These are phyloP conservation scores for Dryas integrifolia DNA, from an alignment of 331 rosid species.

Conservation along the genomic window DNA sequence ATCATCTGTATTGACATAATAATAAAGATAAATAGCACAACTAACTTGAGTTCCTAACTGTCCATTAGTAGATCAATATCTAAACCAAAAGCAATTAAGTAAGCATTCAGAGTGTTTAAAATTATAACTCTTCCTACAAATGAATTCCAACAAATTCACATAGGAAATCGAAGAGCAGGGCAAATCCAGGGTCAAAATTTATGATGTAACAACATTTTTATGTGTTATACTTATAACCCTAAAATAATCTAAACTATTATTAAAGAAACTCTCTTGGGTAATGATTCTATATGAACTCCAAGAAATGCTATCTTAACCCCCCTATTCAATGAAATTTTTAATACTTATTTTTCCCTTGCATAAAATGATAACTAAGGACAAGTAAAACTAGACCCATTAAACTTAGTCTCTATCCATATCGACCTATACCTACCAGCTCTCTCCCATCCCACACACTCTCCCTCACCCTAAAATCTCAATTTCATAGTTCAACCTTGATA, in stretches of 20 bases:
- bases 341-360: no score
- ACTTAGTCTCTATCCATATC: no score
- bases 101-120: not conserved
- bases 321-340: no score
- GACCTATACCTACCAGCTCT: not conserved
- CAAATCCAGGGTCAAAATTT: constrained; percentile 12
- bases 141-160: not conserved
- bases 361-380: no score
- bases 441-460: not conserved
- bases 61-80: not conserved
- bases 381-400: no score
- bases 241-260: no score
- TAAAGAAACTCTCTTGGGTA: no score
- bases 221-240: no score
- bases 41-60: not conserved
- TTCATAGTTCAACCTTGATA: not conserved
- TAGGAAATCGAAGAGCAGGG: not conserved
- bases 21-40: not conserved
- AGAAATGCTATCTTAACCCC: no score
- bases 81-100: not conserved
- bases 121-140: not conserved
- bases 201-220: no score
- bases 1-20: constrained; percentile 52
- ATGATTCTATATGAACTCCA: no score
- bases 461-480: not conserved